Base-by-base conservation (phyloP, 345 rosid genomes). In the Moricandia moricandioides region DNA sequence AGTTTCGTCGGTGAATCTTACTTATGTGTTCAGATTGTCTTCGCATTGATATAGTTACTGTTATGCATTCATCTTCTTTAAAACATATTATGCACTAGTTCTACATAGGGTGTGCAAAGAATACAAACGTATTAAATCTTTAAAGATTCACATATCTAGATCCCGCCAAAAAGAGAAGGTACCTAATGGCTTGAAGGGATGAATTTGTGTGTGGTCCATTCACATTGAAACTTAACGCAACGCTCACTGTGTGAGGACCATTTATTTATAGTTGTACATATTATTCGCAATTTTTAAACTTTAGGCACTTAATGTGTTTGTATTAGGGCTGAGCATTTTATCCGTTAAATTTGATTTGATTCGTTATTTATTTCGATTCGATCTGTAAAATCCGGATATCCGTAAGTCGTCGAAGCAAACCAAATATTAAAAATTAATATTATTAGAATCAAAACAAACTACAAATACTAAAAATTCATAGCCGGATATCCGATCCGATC, bases 181-280 rank as follows among this genome's bases (percentile, higher is more conserved):
- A 16, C n/a, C 31, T 67, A 33, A 13, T 61, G 79, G 65, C 69
- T 52, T 30, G 58, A 76, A 69, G 65, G 74, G 70, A 62, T 69
- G 74, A 2, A 62, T 68, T 5, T 52, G 56, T 60, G 62, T 67
- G 79, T 76, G 74, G 79, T 69, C 79, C 69, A 75, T 61, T 35
- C 5, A 54, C 17, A 75, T 60, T 60, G 14, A 47, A 30, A 47
- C 37, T 21, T 21, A 62, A 61, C 27, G 47, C 56, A 52, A 26
- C 7, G 43, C 30, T 26, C 47, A 51, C 64, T 75, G 13, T 75
- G 55, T 35, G 63, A 75, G 79, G 79, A 68, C 73, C 79, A 75
- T 75, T 62, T 61, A 29, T 31, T 21, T 74, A 33, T 18, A 43
- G 26, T n/a, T 49, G 62, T 49, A 34, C 4, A 12, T 67, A 67